A percentile compares a stretch with the other conserved stretches of the same genome.
Conservation (phyloP, 345 rosid species). For the Crucihimalaya himalaica region DNA sequence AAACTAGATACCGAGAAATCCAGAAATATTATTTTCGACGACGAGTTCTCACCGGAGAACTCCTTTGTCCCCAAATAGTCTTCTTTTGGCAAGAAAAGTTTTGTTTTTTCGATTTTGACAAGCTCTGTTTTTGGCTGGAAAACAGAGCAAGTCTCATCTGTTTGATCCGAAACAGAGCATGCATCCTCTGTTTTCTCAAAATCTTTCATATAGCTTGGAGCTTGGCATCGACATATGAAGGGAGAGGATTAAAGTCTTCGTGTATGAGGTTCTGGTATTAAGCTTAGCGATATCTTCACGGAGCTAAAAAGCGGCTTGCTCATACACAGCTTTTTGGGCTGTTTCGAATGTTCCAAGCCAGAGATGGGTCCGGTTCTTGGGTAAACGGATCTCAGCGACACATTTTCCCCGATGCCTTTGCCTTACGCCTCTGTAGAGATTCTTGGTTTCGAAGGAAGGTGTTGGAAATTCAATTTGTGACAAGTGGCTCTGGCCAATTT, state of each 20-base stretch:
- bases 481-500: too few relatives aligned
- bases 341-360: conserved; percentile 93
- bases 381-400: conserved; percentile 87
- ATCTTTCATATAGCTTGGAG: conserved; percentile 70
- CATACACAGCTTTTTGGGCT: conserved; percentile 80
- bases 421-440: conserved; percentile 78
- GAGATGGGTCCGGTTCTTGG: conserved; percentile 79
- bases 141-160: neutral
- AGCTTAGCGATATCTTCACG: conserved; percentile 73
- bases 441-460: conserved; percentile 40
- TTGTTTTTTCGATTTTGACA: neutral
- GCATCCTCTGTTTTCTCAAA: conserved; percentile 53
- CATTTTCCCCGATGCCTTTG: conserved; percentile 94
- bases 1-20: too few relatives aligned
- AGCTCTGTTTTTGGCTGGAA: neutral
- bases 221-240: conserved; percentile 76
- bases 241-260: conserved; percentile 62
- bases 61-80: too few relatives aligned
- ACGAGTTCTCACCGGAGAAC: too few relatives aligned
- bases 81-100: neutral
- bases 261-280: conserved; percentile 69
- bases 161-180: conserved; percentile 16
- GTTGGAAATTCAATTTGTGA: too few relatives aligned
- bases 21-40: too few relatives aligned
- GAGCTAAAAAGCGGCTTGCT: conserved; percentile 75